These are phyloP conservation scores for Corymbia citriodora DNA, from an alignment of 441 rosid species.

Conservation along the genomic window DNA sequence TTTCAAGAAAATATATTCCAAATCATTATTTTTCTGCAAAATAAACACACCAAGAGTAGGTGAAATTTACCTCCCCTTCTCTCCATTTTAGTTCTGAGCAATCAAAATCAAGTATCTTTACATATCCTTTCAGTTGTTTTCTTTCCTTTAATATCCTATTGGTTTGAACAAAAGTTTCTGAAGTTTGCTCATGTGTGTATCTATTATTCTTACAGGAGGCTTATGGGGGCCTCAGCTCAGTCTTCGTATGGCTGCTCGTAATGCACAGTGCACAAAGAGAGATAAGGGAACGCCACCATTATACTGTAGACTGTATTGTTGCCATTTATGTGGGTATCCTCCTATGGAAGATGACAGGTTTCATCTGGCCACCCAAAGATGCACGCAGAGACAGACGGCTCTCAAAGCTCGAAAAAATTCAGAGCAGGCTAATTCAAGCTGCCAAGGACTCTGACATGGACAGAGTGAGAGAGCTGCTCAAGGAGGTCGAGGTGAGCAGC, in stretches of 20 bases:
- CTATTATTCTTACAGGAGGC: slow-evolving; percentile 58
- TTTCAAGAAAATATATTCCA: not conserved
- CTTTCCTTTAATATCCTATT: not conserved
- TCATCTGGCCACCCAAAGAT: slow-evolving; percentile 57
- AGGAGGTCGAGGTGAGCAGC: slow-evolving; percentile 46
- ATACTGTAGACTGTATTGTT: slow-evolving; percentile 74
- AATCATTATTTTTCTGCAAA: not conserved
- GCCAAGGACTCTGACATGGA: slow-evolving; percentile 90
- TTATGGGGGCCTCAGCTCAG: slow-evolving; percentile 78
- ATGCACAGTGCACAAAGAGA: slow-evolving; percentile 86
- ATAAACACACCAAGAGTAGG: not conserved
- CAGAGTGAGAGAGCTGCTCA: slow-evolving; percentile 62
- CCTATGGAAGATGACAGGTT: slow-evolving; percentile 90
- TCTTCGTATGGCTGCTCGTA: slow-evolving; percentile 71
- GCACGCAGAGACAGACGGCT: slow-evolving; percentile 22
- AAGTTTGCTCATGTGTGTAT: not conserved
- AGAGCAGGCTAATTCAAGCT: slow-evolving; percentile 61
- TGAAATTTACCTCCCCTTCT: not conserved
- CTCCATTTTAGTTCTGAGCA: not conserved
- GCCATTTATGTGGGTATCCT: slow-evolving; percentile 87
- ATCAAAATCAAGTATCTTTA: not conserved
- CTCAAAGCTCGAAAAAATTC: slow-evolving; percentile 55
- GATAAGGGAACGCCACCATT: slow-evolving; percentile 82
- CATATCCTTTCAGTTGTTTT: not conserved
- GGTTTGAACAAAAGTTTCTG: not conserved